Percentiles rank a stretch among this genome's conserved stretches.
Conservation (phyloP, 1,139 yeast genomes). For the Saccharomyces hybrid region DNA sequence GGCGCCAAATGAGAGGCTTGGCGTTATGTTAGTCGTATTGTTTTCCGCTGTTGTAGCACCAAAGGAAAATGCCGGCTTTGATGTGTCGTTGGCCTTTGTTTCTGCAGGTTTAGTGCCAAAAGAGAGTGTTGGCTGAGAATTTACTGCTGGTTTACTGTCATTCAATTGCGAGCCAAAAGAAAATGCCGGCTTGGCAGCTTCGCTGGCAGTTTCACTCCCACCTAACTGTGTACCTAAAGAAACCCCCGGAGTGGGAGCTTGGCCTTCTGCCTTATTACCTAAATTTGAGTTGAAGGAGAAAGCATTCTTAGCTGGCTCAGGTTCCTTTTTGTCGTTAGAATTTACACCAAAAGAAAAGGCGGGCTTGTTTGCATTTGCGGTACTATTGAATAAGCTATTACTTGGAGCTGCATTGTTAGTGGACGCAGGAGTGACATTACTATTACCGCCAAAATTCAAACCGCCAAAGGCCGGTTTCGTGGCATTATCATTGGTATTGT, state of each 20-base stretch:
- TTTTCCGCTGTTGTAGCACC: conserved; percentile 12
- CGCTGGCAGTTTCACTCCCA: conserved; percentile 16
- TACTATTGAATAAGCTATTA: conserved; percentile 8
- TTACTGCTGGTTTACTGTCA: conserved; percentile 6
- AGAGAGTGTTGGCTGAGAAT: background rate
- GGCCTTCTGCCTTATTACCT: conserved; percentile 13
- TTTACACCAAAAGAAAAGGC: conserved; percentile 11
- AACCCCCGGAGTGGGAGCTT: conserved; percentile 20
- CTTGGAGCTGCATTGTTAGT: background rate
- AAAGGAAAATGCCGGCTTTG: conserved; percentile 9
- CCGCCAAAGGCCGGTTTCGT: conserved; percentile 21
- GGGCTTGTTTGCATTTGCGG: conserved; percentile 5
- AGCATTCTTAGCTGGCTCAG: conserved; percentile 21
- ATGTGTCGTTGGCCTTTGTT: background rate
- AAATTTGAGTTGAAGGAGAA: conserved; percentile 18
- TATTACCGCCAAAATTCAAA: conserved; percentile 6
- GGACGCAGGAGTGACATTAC: conserved; percentile 4
- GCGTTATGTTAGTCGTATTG: conserved; percentile 3
- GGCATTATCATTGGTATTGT: conserved; percentile 5
- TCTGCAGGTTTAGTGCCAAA: background rate
- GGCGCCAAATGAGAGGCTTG: conserved; percentile 16
- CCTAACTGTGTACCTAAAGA: conserved; percentile 20
- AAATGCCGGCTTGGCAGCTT: conserved; percentile 7
- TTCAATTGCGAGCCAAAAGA: conserved; percentile 6
- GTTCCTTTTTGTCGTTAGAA: conserved; percentile 12